These are phyloP conservation scores for Boletus pseudopeckii DNA, from an alignment of 768 basidiomycete species.

Conservation along the genomic window DNA sequence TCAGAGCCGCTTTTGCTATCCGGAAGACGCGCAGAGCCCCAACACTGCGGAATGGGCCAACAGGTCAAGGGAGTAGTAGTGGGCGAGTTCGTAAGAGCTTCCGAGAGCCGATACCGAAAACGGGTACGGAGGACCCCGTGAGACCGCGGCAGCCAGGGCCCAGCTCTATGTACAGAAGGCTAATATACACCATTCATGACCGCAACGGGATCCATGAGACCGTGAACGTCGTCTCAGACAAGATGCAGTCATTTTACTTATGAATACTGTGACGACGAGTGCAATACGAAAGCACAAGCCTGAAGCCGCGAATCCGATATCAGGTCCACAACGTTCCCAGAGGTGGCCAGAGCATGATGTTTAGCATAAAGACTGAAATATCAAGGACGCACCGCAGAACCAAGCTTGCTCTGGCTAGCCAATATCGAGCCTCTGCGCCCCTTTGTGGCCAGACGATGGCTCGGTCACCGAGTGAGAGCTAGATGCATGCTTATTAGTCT, in stretches of 20 bases:
- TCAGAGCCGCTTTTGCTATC: neutral
- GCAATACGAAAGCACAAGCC: neutral
- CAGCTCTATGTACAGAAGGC: neutral
- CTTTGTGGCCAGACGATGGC: too few relatives aligned
- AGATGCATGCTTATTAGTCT: too few relatives aligned
- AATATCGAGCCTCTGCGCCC: too few relatives aligned
- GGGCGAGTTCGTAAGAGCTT: neutral
- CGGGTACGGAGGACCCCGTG: neutral
- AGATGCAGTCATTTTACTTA: neutral
- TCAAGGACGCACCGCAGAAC: neutral
- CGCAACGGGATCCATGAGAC: neutral
- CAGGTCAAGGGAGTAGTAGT: neutral
- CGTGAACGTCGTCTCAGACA: neutral
- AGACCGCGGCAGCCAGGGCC: neutral
- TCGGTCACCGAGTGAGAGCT: too few relatives aligned
- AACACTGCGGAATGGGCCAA: neutral
- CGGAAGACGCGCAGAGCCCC: neutral
- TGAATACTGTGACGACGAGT: neutral
- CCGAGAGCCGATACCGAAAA: neutral
- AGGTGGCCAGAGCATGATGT: neutral
- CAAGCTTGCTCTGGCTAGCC: too few relatives aligned
- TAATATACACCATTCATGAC: neutral
- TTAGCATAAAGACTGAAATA: neutral
- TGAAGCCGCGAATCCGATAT: neutral
- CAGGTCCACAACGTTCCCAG: neutral